phyloP scores from a whole-genome alignment of 1,139 yeast species.

The Hyphopichia fennica region DNA sequence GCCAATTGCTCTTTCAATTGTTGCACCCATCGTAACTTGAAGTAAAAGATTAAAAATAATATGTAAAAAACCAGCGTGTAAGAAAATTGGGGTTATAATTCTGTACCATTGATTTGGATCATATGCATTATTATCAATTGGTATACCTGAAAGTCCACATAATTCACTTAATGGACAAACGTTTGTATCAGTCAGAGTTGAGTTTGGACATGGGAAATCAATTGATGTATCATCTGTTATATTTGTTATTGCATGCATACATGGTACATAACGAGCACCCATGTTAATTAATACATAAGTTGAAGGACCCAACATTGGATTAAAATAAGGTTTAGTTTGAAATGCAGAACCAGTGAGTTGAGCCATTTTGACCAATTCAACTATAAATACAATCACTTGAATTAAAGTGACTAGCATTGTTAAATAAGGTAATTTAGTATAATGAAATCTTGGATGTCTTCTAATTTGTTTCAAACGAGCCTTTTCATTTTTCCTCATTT shows the following conservation, averaged over 20 bases:
- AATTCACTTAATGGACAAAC: constrained; percentile 58
- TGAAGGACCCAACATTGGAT: constrained; percentile 84
- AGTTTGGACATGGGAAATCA: constrained; percentile 68
- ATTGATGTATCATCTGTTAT: constrained; percentile 51
- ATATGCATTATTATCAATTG: constrained; percentile 25
- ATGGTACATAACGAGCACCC: constrained; percentile 74
- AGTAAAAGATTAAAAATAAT: constrained; percentile 63
- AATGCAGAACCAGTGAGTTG: constrained; percentile 64
- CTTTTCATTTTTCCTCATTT: constrained; percentile 23
- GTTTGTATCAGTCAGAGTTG: constrained; percentile 54
- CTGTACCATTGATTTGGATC: constrained; percentile 71
- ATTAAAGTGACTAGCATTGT: constrained; percentile 48
- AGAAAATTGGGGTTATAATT: constrained; percentile 66
- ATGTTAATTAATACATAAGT: constrained; percentile 62
- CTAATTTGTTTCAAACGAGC: constrained; percentile 25
- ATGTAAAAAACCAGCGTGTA: constrained; percentile 76
- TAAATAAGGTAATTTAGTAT: constrained; percentile 47
- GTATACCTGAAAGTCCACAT: constrained; percentile 61
- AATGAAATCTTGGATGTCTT: constrained; percentile 41
- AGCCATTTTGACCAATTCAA: constrained; percentile 63
- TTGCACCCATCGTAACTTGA: constrained; percentile 62
- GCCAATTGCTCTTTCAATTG: constrained; percentile 64
- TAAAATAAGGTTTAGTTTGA: constrained; percentile 70
- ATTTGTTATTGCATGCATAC: constrained; percentile 58
- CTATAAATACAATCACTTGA: constrained; percentile 64